Evolutionary conservation across 768 basidiomycete genomes (phyloP), one percentile per base, ranked within the genome.

Genomic region (Sutorius australiensis): DNA sequence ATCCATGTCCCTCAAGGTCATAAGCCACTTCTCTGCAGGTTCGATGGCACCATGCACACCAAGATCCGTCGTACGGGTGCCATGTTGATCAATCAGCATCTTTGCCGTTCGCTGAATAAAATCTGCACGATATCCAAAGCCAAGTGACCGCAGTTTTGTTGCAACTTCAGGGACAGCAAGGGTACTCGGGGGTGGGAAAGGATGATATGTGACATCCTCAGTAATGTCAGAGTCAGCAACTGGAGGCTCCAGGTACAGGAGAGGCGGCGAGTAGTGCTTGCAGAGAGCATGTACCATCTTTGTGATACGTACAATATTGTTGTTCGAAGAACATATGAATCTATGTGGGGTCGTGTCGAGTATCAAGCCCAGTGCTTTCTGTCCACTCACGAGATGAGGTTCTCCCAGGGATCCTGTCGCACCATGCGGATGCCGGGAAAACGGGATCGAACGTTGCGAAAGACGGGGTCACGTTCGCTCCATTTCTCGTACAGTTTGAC

Each of bases 311-410:
- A 83, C 72, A 46, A 99, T 98, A 61, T 98, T 94, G 68, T 98
- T 98, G 64, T 98, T 98, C 3, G 92, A 91, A 3, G 94, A 97
- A 66, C 95, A 98, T 58, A 99, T 97, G 73, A 98, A 99, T 9
- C 95, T 95, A 49, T 16, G 21, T 31, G 56, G 30, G 28, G 42
- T 55, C 50, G 47, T 33, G 50, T 67, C 34, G 53, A 55, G 19
- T 19, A 16, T 27, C 46, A 37, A 50, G 48, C 53, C 31, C 1
- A 45, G 46, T 41, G 12, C 38, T 42, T 37, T 46, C 32, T 55
- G 33, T 48, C 41, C 41, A 82, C 90, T 62, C 69, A 97, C 94
- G 92, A 93, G 40, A 98, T 73, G 28, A 98, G 79, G 62, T 90
- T 95, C 72, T 98, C 95, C 87, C 92, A 98, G 59, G 92, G 92